These are phyloP conservation scores for Penicillium tannophilum DNA, from an alignment of 495 filamentous ascomycete genomes.

Conservation along the genomic window DNA sequence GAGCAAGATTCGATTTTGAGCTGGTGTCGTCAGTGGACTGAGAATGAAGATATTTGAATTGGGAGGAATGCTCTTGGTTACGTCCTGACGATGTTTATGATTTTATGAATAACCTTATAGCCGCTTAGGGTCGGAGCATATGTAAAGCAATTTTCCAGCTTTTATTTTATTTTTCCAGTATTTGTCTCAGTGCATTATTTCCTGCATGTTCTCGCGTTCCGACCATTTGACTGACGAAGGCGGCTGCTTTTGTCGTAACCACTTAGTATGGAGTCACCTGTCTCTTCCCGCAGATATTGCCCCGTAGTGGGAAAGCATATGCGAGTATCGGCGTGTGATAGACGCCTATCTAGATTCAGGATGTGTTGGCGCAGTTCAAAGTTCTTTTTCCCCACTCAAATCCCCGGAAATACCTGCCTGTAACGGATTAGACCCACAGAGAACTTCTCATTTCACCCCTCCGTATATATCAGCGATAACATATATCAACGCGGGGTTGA, in stretches of 20 bases:
- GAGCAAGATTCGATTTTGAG: slow-evolving; percentile 3
- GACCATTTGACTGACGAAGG: no score
- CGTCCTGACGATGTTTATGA: neutral
- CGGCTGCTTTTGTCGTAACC: no score
- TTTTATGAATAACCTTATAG: neutral
- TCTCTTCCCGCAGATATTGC: no score
- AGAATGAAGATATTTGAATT: neutral
- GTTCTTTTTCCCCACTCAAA: neutral
- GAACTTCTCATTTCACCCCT: neutral
- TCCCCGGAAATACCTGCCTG: slow-evolving; percentile 8
- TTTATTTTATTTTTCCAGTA: no score
- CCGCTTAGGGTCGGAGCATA: no score
- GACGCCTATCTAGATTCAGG: no score
- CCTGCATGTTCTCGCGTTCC: no score
- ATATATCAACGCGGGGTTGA: neutral
- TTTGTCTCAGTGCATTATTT: no score
- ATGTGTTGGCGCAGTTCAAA: no score
- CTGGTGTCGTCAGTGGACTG: slow-evolving; percentile 30
- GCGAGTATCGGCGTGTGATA: no score
- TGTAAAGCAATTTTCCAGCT: no score
- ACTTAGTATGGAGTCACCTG: no score
- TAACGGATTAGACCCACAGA: slow-evolving; percentile 5
- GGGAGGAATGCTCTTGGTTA: neutral
- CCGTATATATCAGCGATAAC: neutral
- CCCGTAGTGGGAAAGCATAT: neutral